Evolutionary conservation across 306 rosid genomes (phyloP), one percentile per base, ranked within the genome.

Genomic region (Malus sylvestris): DNA sequence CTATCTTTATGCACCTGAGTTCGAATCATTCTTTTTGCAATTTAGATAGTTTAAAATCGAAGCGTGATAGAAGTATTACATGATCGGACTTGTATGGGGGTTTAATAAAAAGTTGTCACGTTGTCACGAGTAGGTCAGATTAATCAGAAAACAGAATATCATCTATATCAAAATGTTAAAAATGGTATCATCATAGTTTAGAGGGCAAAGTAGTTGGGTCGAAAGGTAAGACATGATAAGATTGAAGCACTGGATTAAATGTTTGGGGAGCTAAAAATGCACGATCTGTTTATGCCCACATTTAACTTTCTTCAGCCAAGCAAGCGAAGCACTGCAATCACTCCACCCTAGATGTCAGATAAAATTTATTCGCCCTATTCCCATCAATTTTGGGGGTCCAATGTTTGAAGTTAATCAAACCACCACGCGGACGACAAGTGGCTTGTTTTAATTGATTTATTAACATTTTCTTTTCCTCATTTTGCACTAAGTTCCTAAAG

Each of bases 131-230:
- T 13, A 46, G 0, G 16, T 6, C 19, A 15, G 19, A 49, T 13
- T 46, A 46, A 49, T 3, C 3, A 49, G 18, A 6, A 0, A 49
- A 6, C 20, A 49, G 1, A 6, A 0, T 15, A 49, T 49, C 3
- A 49, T 5, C 8, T 49, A 15, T 49, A 5, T 49, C 8, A 49
- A 16, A 49, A 49, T 14, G 60, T 46, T 46, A 46, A 22, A 58
- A 58, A 10, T 10, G 63, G 63, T 49, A 58, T 22, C 30, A 58
- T 74, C 61, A 69, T 64, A 65, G 79, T 58, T 55, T 16, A 67
- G 58, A 42, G n/a, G 20, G 73, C 10, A 22, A 71, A 65, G 84
- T 76, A 5, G 84, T 76, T 81, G 81, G 78, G 64, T 76, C 66
- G 23, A 45, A 69, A 62, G 32, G 6, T 18, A 42, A 45, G 38